Conservation (phyloP, 139 green algal genomes). For the Chlamydomonas urium region DNA sequence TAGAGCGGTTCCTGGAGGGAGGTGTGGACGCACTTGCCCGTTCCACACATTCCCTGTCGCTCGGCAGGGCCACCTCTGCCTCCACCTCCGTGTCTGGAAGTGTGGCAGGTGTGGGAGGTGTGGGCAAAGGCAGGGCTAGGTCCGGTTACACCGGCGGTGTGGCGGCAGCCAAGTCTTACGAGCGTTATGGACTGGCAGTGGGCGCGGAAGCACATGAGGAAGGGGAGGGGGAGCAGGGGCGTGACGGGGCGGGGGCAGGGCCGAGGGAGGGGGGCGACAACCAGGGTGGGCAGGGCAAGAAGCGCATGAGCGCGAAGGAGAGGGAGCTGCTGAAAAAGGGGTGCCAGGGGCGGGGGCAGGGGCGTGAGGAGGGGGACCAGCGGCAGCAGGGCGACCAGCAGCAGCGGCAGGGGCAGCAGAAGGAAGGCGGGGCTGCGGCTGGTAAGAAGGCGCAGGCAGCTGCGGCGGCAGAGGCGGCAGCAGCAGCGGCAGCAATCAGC, state of each 20-base stretch:
- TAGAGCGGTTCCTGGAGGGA: conserved; percentile 38
- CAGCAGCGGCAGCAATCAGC: conserved; percentile 12
- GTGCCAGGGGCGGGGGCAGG: not conserved
- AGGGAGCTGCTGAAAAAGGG: conserved; percentile 53
- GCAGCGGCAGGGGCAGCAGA: conserved; percentile 5
- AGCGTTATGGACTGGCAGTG: conserved; percentile 34
- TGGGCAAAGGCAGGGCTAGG: too few relatives aligned
- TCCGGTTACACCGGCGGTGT: too few relatives aligned
- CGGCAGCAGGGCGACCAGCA: conserved; percentile 8
- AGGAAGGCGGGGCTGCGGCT: not conserved
- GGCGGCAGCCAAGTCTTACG: conserved; percentile 14
- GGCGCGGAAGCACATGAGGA: not conserved
- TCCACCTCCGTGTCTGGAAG: too few relatives aligned
- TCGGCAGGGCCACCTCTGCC: too few relatives aligned
- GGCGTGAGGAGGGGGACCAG: conserved; percentile 4
- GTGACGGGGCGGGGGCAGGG: not conserved
- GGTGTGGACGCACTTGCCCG: conserved; percentile 4
- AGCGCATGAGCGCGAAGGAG: conserved; percentile 68
- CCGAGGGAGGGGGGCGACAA: conserved; percentile 1
- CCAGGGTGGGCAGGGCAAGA: conserved; percentile 24
- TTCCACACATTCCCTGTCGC: too few relatives aligned
- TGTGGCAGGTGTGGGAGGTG: too few relatives aligned
- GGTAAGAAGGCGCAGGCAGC: conserved; percentile 4
- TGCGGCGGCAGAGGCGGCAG: conserved; percentile 17
- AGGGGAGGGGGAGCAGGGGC: not conserved